These are phyloP conservation scores for Ceratocystis colombiana DNA, from an alignment of 2,329 filamentous ascomycete species.

Conservation along the genomic window DNA sequence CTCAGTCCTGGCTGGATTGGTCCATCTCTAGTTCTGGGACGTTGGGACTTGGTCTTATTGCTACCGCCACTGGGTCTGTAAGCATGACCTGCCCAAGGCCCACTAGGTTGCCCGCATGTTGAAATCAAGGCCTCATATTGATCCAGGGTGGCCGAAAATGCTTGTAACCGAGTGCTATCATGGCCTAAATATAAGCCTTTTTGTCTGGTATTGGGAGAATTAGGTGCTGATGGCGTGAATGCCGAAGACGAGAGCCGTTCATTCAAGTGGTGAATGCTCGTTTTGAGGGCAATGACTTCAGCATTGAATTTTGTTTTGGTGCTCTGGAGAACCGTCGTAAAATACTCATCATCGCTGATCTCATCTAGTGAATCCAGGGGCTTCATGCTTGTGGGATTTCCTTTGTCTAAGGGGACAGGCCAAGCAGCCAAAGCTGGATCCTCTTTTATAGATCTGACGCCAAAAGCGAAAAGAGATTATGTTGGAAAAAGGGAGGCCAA, in stretches of 20 bases:
- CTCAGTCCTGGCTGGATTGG: neutral
- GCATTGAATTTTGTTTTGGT: conserved; percentile 21
- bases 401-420: neutral
- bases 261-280: conserved; percentile 22
- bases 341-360: conserved; percentile 24
- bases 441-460: neutral
- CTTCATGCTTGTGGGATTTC: conserved; percentile 16
- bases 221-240: neutral
- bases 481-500: neutral
- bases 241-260: conserved; percentile 17
- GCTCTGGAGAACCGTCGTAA: conserved; percentile 20
- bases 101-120: neutral
- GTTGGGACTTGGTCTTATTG: conserved; percentile 18
- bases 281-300: conserved; percentile 21
- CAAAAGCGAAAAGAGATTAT: neutral
- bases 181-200: neutral
- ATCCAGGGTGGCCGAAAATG: conserved; percentile 16
- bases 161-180: neutral
- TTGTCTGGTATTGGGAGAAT: neutral
- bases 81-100: conserved; percentile 1
- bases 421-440: neutral
- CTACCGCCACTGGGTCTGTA: conserved; percentile 3
- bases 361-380: conserved; percentile 21
- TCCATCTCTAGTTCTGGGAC: conserved; percentile 19
- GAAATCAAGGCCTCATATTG: conserved; percentile 19